phyloP scores from a whole-genome alignment of 257 asterid genomes.

The Nyctanthes arbortristis region DNA sequence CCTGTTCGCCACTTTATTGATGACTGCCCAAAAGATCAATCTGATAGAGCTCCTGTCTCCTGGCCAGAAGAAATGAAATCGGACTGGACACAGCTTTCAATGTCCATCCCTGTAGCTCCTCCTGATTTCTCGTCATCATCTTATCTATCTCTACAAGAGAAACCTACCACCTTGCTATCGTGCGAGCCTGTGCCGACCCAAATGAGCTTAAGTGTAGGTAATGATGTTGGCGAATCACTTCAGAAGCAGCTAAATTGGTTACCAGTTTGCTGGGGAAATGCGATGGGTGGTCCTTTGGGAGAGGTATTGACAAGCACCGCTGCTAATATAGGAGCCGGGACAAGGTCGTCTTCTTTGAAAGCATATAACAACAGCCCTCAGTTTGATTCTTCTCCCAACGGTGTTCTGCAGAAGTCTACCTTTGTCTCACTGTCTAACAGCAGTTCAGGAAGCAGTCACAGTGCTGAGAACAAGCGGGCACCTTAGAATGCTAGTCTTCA shows the following conservation, averaged over 20 bases:
- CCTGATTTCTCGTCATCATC: constrained; percentile 64
- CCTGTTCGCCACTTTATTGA: constrained; percentile 62
- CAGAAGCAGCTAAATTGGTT: constrained; percentile 61
- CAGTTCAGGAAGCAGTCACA: constrained; percentile 68
- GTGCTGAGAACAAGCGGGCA: constrained; percentile 47
- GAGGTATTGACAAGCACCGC: constrained; percentile 69
- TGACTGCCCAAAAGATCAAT: constrained; percentile 65
- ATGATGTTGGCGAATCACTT: constrained; percentile 24
- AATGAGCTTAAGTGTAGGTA: constrained; percentile 57
- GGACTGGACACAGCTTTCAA: constrained; percentile 91
- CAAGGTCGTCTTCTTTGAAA: constrained; percentile 30
- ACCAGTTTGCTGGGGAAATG: constrained; percentile 69
- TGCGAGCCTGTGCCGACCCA: constrained; percentile 53
- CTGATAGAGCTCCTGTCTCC: constrained; percentile 37
- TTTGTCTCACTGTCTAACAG: constrained; percentile 71
- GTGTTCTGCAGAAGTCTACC: constrained; percentile 66
- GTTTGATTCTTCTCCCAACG: constrained; percentile 72
- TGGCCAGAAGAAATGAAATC: constrained; percentile 69
- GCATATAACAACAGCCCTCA: constrained; percentile 42
- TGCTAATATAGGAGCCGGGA: constrained; percentile 22
- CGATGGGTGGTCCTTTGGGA: constrained; percentile 83
- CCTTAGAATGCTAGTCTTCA: constrained; percentile 35
- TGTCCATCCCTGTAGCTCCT: constrained; percentile 69
- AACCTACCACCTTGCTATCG: constrained; percentile 52
- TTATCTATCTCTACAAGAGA: constrained; percentile 53